Conservation (phyloP, 1,139 yeast species). For the Pichiaceae sp. region DNA sequence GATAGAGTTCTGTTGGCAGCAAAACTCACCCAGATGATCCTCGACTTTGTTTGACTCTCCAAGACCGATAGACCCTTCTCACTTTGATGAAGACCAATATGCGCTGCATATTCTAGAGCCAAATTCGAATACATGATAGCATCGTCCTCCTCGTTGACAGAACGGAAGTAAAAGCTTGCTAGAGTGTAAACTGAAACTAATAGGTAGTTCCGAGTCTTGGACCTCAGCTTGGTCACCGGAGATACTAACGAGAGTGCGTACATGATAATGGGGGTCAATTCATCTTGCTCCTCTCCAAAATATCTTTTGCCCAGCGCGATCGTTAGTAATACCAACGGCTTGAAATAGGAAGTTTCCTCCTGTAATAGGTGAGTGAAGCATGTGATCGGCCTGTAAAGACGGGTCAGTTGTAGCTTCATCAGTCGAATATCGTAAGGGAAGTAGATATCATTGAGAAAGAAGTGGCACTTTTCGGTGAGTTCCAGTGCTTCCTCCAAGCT, state of each 20-base stretch:
- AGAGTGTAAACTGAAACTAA: conserved; percentile 14
- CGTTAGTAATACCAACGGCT: conserved; percentile 11
- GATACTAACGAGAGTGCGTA: conserved; percentile 10
- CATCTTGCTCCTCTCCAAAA: conserved; percentile 9
- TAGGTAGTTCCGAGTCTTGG: conserved; percentile 7
- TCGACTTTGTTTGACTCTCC: conserved; percentile 14
- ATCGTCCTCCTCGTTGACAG: conserved; percentile 16
- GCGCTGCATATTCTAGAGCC: conserved; percentile 17
- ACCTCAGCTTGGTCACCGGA: conserved; percentile 10
- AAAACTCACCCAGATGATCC: conserved; percentile 19
- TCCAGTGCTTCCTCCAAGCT: conserved; percentile 8
- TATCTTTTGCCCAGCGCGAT: conserved; percentile 17
- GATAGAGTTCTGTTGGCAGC: conserved; percentile 17
- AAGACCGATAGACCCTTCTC: conserved; percentile 2
- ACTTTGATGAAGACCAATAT: conserved; percentile 12
- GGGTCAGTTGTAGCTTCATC: conserved; percentile 9
- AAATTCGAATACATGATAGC: conserved; percentile 18
- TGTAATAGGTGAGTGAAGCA: conserved; percentile 6
- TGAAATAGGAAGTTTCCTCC: conserved; percentile 8
- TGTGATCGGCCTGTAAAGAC: conserved; percentile 5
- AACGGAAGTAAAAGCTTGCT: conserved; percentile 16
- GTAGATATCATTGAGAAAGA: conserved; percentile 15
- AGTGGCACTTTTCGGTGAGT: conserved; percentile 12
- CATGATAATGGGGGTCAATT: conserved; percentile 10
- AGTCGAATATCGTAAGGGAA: conserved; percentile 14